Percentiles rank a stretch among this genome's conserved stretches.
Evolutionary conservation across 345 rosid genomes (phyloP).

Genomic region (Ceriops tagal): DNA sequence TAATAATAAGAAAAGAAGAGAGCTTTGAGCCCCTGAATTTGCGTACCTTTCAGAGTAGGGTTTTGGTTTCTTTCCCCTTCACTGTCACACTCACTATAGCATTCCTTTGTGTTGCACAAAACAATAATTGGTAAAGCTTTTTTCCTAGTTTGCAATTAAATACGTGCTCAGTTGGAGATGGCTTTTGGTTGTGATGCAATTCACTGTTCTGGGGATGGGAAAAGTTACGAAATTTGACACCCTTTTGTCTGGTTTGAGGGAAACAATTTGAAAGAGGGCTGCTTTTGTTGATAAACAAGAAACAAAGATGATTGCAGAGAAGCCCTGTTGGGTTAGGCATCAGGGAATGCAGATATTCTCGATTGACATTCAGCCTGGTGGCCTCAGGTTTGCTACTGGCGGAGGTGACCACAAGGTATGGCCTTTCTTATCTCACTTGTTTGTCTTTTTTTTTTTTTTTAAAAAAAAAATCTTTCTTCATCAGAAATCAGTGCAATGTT

Average conservation of each 20-base stretch:
- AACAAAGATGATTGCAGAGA: slow-evolving; percentile 85
- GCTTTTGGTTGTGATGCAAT: slow-evolving; percentile 2
- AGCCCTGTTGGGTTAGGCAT: slow-evolving; percentile 91
- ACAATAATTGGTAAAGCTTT: neutral
- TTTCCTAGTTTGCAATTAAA: neutral
- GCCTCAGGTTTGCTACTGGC: slow-evolving; percentile 94
- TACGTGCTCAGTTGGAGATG: neutral
- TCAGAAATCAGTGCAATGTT: neutral
- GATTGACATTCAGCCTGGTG: slow-evolving; percentile 94
- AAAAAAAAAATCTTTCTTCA: too few relatives aligned
- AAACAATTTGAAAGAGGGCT: slow-evolving; percentile 8
- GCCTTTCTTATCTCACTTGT: slow-evolving; percentile 9
- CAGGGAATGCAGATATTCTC: slow-evolving; percentile 98
- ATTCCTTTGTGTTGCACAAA: slow-evolving; percentile 4
- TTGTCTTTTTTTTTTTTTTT: neutral
- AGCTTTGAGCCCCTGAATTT: neutral
- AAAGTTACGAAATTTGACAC: slow-evolving; percentile 20
- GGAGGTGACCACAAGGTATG: slow-evolving; percentile 98
- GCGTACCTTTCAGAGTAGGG: neutral
- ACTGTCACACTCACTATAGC: neutral
- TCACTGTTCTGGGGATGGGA: slow-evolving; percentile 8
- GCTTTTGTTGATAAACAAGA: slow-evolving; percentile 15
- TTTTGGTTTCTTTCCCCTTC: neutral
- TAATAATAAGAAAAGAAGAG: too few relatives aligned
- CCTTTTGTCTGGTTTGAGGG: slow-evolving; percentile 14